Evolutionary conservation across 257 asterid species (phyloP).

Genomic region (Capsicum pubescens): DNA sequence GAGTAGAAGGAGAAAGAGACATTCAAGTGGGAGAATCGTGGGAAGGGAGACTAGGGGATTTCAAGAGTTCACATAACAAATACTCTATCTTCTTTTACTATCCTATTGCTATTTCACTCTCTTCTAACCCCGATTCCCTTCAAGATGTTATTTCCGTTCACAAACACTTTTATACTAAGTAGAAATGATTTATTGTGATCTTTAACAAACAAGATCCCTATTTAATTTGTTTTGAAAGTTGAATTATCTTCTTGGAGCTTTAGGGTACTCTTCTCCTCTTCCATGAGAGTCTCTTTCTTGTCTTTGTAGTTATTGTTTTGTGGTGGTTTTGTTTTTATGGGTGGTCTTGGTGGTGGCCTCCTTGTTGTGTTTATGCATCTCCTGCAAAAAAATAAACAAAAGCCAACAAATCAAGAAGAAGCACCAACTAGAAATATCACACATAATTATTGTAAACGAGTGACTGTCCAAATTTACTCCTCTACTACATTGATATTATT

Average conservation of each 20-base stretch:
- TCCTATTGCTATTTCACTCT: too few relatives aligned
- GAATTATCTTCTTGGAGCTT: conserved; percentile 20
- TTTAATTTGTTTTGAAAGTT: background rate
- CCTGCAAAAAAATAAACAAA: background rate
- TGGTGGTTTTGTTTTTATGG: conserved; percentile 19
- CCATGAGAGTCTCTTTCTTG: background rate
- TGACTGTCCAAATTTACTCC: background rate
- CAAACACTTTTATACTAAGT: background rate
- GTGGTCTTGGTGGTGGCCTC: conserved; percentile 11
- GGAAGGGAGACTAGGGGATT: too few relatives aligned
- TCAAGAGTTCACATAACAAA: too few relatives aligned
- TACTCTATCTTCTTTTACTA: too few relatives aligned
- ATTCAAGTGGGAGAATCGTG: too few relatives aligned
- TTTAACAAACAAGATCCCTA: background rate
- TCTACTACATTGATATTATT: background rate
- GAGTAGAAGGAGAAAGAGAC: too few relatives aligned
- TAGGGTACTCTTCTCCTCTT: background rate
- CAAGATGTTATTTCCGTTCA: too few relatives aligned
- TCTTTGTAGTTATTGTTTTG: conserved; percentile 12
- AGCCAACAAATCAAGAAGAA: background rate
- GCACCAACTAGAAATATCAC: background rate
- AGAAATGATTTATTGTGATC: background rate
- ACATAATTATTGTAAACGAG: background rate
- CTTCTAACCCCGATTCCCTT: too few relatives aligned
- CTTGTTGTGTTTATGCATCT: background rate